Evolutionary conservation across 495 filamentous ascomycete genomes (phyloP).

Genomic region (Bathelium albidoporum): DNA sequence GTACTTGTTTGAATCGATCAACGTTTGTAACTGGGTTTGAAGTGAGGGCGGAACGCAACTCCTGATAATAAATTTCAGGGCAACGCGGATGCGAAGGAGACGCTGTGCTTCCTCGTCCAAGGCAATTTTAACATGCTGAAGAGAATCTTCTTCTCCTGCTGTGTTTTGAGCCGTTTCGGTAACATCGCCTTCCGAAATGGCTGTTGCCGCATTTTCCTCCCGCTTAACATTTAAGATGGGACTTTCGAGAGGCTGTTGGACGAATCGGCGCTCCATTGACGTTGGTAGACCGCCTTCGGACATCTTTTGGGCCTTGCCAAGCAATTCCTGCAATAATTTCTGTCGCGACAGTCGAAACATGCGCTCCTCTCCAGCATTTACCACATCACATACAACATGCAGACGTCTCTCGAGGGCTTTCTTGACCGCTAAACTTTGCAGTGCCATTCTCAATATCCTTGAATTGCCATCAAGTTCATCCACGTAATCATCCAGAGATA

Average conservation of each 20-base stretch:
- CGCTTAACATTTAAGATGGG: slow-evolving; percentile 46
- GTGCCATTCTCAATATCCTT: slow-evolving; percentile 2
- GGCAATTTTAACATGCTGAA: slow-evolving; percentile 1
- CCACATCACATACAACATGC: slow-evolving; percentile 60
- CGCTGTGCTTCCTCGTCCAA: slow-evolving; percentile 39
- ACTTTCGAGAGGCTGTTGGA: slow-evolving; percentile 61
- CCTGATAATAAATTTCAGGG: slow-evolving; percentile 64
- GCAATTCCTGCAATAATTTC: slow-evolving; percentile 57
- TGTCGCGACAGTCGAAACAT: slow-evolving; percentile 66
- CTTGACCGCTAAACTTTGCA: slow-evolving; percentile 25
- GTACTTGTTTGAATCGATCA: slow-evolving; percentile 33
- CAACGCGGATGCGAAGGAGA: slow-evolving; percentile 63
- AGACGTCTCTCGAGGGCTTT: slow-evolving; percentile 42
- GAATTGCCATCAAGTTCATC: slow-evolving; percentile 50
- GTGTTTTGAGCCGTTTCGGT: slow-evolving; percentile 13
- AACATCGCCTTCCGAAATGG: not conserved
- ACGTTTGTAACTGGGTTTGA: slow-evolving; percentile 35
- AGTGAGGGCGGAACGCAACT: slow-evolving; percentile 55
- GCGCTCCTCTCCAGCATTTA: slow-evolving; percentile 68
- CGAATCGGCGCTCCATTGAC: slow-evolving; percentile 79
- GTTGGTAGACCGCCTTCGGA: slow-evolving; percentile 52
- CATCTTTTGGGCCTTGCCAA: slow-evolving; percentile 64
- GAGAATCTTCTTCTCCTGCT: slow-evolving; percentile 30
- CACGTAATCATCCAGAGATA: slow-evolving; percentile 70
- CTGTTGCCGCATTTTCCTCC: slow-evolving; percentile 28